A percentile compares a stretch with the other conserved stretches of the same genome.
Conservation (phyloP, 1,284 basidiomycete genomes). For the Bjerkandera adusta region DNA sequence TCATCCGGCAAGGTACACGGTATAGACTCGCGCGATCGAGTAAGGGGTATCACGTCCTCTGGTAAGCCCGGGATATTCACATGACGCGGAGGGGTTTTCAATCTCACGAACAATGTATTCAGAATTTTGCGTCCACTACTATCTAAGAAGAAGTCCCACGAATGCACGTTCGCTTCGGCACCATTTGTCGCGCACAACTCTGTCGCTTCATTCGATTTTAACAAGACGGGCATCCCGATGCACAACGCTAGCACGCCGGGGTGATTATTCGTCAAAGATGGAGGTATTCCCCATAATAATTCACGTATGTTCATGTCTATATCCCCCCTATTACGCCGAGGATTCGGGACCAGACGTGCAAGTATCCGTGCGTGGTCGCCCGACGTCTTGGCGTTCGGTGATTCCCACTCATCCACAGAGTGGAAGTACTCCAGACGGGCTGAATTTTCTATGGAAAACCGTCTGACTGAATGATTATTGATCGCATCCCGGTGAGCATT, state of each 20-base stretch:
- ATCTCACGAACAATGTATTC: slow-evolving; percentile 36
- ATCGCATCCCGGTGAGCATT: slow-evolving; percentile 33
- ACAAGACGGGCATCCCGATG: slow-evolving; percentile 38
- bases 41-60: slow-evolving; percentile 36
- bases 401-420: slow-evolving; percentile 33
- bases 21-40: slow-evolving; percentile 5
- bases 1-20: slow-evolving; percentile 27
- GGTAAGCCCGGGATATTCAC: slow-evolving; percentile 32
- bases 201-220: slow-evolving; percentile 35
- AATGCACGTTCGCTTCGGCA: slow-evolving; percentile 34
- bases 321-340: too few relatives aligned
- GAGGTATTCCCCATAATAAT: slow-evolving; percentile 29
- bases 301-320: too few relatives aligned
- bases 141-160: slow-evolving; percentile 36
- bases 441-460: too few relatives aligned
- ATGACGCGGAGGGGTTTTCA: slow-evolving; percentile 27
- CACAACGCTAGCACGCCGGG: slow-evolving; percentile 33
- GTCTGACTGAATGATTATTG: too few relatives aligned
- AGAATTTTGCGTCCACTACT: slow-evolving; percentile 7
- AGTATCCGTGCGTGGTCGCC: too few relatives aligned
- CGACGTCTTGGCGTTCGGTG: too few relatives aligned
- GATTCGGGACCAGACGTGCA: too few relatives aligned
- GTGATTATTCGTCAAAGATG: slow-evolving; percentile 19
- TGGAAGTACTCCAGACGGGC: slow-evolving; percentile 20
- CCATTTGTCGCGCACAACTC: slow-evolving; percentile 40